Base-by-base conservation (phyloP, 1,139 yeast species). In the Candida smagusa region DNA sequence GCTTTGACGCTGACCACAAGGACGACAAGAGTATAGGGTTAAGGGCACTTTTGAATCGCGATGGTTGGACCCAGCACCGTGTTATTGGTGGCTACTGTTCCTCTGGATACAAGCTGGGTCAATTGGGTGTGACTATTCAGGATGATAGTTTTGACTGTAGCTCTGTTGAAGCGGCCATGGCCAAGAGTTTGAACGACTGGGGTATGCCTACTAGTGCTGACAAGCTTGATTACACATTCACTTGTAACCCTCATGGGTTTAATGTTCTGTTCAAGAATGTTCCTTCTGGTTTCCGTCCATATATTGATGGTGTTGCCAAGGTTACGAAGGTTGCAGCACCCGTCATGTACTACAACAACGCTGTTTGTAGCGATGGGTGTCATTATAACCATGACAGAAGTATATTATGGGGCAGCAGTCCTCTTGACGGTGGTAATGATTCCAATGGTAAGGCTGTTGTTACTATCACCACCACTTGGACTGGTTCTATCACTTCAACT, bases 241-340 rank as follows among this genome's bases (percentile, higher is more conserved):
- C 52, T 2, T 61, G 65, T 49, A 28, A 48, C 11, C 8, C 48
- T 1, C 29, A 33, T 5, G 35, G 42, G 0, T 46, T 43, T 32
- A 28, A 35, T 1, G 42, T 58, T 3, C 35, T 36, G 7, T 63
- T 53, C 41, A 12, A 30, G 1, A 53, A 56, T 37, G 38, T 63
- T 25, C 66, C 68, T 2, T 58, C 63, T 3, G 68, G 67, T 3
- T 60, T 48, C 42, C 48, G 65, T 27, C 63, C 64, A n/a, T 63
- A 50, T 41, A 41, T 63, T 29, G 60, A 52, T 40, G 47, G 46
- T 3, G 40, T 53, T 9, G 37, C 39, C 13, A 9, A 36, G 3
- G 30, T 40, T 16, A 13, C 38, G 11, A 29, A 33, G 5, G 33
- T 33, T 4, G 35, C 26, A 7, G 24, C 32, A 6, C 3, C 25